A percentile compares a stretch with the other conserved stretches of the same genome.
Evolutionary conservation across 305 asterid species (phyloP).

Genomic region (Fraxinus greggii): DNA sequence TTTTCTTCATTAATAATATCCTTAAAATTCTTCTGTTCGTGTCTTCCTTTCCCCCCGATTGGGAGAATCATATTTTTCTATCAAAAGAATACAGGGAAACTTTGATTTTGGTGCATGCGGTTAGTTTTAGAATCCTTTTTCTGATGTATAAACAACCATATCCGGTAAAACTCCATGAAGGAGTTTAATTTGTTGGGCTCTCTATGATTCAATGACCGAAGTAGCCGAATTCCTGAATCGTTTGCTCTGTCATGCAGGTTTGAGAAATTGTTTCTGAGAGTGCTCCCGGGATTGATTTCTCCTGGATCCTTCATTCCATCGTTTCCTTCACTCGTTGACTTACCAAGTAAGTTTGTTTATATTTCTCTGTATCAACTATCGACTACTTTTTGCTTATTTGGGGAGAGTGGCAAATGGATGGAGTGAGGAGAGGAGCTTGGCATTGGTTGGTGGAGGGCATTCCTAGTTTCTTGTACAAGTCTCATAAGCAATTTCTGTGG

Average conservation of each 20-base stretch:
- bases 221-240: slow-evolving; percentile 7
- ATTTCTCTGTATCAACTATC: slow-evolving; percentile 3
- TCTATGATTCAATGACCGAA: not conserved
- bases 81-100: not conserved
- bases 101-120: not conserved
- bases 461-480: not conserved
- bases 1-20: not conserved
- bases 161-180: not conserved
- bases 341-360: slow-evolving; percentile 67
- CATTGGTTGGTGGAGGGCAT: slow-evolving; percentile 6
- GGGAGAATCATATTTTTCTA: not conserved
- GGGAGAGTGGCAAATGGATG: not conserved
- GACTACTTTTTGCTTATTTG: slow-evolving; percentile 9
- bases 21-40: not conserved
- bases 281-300: slow-evolving; percentile 64
- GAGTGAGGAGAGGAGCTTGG: not conserved
- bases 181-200: not conserved
- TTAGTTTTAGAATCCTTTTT: not conserved
- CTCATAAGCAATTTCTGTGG: not conserved
- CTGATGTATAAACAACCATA: not conserved
- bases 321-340: slow-evolving; percentile 72
- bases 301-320: slow-evolving; percentile 83
- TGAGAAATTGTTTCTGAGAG: slow-evolving; percentile 49
- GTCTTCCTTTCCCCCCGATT: not conserved
- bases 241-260: slow-evolving; percentile 47